phyloP scores from a whole-genome alignment of 148 eudicot genomes.

The Fagopyrum tataricum region DNA sequence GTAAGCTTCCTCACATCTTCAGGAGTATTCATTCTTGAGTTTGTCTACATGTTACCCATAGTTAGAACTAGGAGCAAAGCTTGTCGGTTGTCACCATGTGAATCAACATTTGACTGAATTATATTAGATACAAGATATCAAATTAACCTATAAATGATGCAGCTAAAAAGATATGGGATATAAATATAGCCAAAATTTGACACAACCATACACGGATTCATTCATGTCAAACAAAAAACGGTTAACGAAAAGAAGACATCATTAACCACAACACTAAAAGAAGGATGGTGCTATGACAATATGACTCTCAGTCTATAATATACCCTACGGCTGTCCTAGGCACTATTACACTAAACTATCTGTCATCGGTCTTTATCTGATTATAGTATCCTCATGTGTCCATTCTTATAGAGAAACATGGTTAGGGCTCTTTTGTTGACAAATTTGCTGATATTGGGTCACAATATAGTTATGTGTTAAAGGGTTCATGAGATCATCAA shows the following conservation, averaged over 20 bases:
- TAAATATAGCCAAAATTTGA: not conserved
- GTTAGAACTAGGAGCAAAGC: not conserved
- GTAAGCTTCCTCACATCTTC: conserved; percentile 47
- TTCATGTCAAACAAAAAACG: not conserved
- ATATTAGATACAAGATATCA: not conserved
- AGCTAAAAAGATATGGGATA: not conserved
- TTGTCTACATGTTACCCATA: conserved; percentile 15
- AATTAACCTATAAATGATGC: not conserved
- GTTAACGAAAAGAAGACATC: not conserved
- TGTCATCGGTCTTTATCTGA: not conserved
- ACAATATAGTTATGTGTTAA: not conserved
- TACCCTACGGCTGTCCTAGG: not conserved
- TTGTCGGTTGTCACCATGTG: no score
- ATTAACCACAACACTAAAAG: not conserved
- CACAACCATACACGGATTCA: not conserved
- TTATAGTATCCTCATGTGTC: not conserved
- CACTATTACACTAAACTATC: not conserved
- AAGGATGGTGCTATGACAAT: not conserved
- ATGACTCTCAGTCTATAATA: not conserved
- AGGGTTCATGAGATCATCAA: not conserved
- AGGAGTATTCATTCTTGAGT: conserved; percentile 23
- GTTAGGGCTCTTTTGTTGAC: not conserved
- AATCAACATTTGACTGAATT: not conserved
- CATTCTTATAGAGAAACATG: not conserved
- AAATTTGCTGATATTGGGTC: not conserved